Percentiles rank a stretch among this genome's conserved stretches.
phyloP scores from a whole-genome alignment of 352 stramenopile species.

The Phytophthora podocarpi region DNA sequence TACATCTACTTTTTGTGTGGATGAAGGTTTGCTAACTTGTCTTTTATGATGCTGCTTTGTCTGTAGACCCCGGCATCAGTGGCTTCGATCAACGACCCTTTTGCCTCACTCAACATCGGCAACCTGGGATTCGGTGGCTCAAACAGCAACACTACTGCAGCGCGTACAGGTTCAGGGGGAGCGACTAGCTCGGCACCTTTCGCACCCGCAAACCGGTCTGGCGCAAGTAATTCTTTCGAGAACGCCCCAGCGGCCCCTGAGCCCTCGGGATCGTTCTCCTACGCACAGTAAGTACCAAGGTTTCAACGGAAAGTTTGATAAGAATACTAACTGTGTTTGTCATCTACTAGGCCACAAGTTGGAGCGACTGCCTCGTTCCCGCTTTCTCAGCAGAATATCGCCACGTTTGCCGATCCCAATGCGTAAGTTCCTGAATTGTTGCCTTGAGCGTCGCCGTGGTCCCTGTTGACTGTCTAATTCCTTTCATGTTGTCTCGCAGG shows the following conservation, averaged over 20 bases:
- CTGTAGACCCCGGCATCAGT: constrained; percentile 31
- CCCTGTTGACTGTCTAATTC: constrained; percentile 13
- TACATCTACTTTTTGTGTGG: background rate
- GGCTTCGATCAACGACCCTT: constrained; percentile 71
- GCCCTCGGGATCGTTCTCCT: constrained; percentile 47
- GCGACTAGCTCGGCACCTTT: constrained; percentile 29
- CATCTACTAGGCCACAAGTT: constrained; percentile 22
- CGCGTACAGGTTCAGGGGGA: constrained; percentile 31
- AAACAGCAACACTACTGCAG: constrained; percentile 17
- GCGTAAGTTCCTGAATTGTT: constrained; percentile 40
- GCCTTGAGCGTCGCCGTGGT: background rate
- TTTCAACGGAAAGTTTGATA: background rate
- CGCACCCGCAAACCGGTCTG: constrained; percentile 7
- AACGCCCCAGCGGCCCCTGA: constrained; percentile 14
- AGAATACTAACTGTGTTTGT: constrained; percentile 8
- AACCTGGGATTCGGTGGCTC: constrained; percentile 50
- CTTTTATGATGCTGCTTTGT: background rate
- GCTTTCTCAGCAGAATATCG: constrained; percentile 35
- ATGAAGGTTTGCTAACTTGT: constrained; percentile 3
- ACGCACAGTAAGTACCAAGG: constrained; percentile 32
- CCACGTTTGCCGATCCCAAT: constrained; percentile 46
- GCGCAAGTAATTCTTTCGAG: constrained; percentile 30
- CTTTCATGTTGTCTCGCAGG: constrained; percentile 21
- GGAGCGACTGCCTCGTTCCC: constrained; percentile 40
- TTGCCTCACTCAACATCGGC: constrained; percentile 70